phyloP scores from a whole-genome alignment of 768 basidiomycete genomes.

The Brasilioporus rufonigricans region DNA sequence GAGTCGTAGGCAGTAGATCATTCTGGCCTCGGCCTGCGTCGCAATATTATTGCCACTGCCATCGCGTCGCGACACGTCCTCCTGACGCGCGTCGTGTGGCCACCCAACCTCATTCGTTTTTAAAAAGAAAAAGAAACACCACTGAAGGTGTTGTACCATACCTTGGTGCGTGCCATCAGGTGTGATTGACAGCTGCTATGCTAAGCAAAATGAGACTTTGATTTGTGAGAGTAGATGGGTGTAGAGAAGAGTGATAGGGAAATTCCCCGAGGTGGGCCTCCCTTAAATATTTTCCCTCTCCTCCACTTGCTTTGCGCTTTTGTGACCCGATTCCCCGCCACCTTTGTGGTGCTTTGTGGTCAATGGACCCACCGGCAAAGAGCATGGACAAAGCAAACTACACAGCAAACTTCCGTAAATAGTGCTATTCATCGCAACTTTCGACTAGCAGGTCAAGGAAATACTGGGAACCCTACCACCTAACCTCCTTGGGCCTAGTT shows the following conservation, averaged over 20 bases:
- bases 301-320: background rate
- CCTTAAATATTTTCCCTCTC: slow-evolving; percentile 16
- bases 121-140: too few relatives aligned
- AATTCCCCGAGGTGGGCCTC: background rate
- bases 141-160: slow-evolving; percentile 6
- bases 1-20: too few relatives aligned
- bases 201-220: background rate
- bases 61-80: too few relatives aligned
- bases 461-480: too few relatives aligned
- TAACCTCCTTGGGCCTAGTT: too few relatives aligned
- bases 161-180: slow-evolving; percentile 72
- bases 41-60: too few relatives aligned
- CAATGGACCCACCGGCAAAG: slow-evolving; percentile 12
- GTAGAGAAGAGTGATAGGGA: slow-evolving; percentile 11
- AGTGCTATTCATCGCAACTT: slow-evolving; percentile 9
- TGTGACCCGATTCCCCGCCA: slow-evolving; percentile 4
- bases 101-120: background rate
- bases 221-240: slow-evolving; percentile 14
- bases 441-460: too few relatives aligned
- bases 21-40: too few relatives aligned
- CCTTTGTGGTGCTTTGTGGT: slow-evolving; percentile 26
- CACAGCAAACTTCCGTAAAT: slow-evolving; percentile 13
- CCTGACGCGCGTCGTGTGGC: background rate
- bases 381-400: slow-evolving; percentile 3
- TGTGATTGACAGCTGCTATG: background rate